A percentile compares a stretch with the other conserved stretches of the same genome.
phyloP scores from a whole-genome alignment of 1,284 basidiomycete genomes.

The Leccinum laetum region DNA sequence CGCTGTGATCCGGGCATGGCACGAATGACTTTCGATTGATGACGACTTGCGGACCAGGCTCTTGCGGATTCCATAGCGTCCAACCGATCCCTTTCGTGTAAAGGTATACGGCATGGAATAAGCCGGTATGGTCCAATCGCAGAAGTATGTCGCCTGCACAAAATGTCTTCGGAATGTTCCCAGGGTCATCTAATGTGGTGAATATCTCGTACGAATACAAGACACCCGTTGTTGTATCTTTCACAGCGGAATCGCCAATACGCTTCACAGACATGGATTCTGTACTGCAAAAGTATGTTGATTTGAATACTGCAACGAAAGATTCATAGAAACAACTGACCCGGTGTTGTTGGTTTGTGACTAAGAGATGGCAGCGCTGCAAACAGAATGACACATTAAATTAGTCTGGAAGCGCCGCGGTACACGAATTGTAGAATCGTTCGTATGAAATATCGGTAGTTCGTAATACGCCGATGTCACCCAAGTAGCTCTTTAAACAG shows the following conservation, averaged over 20 bases:
- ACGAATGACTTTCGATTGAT: neutral
- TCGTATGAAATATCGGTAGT: too few species aligned
- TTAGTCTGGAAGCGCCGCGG: too few species aligned
- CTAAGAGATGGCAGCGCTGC: too few species aligned
- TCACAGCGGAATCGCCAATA: neutral
- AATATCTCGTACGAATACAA: neutral
- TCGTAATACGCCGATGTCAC: too few species aligned
- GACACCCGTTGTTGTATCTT: neutral
- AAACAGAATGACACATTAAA: too few species aligned
- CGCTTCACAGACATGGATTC: neutral
- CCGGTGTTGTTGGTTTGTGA: too few species aligned
- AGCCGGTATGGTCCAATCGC: neutral
- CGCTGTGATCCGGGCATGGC: neutral
- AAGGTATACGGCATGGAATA: neutral
- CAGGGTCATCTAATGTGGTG: neutral
- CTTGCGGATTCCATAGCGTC: neutral
- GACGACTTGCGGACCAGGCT: neutral
- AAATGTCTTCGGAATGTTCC: neutral
- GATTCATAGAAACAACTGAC: too few species aligned
- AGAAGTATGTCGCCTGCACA: neutral
- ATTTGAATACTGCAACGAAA: too few species aligned
- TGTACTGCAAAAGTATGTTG: too few species aligned
- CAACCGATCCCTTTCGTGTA: neutral
- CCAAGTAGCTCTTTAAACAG: too few species aligned
- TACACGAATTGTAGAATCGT: too few species aligned